Conservation (phyloP, 139 green algal species). For the Chlamydomonas sp. region DNA sequence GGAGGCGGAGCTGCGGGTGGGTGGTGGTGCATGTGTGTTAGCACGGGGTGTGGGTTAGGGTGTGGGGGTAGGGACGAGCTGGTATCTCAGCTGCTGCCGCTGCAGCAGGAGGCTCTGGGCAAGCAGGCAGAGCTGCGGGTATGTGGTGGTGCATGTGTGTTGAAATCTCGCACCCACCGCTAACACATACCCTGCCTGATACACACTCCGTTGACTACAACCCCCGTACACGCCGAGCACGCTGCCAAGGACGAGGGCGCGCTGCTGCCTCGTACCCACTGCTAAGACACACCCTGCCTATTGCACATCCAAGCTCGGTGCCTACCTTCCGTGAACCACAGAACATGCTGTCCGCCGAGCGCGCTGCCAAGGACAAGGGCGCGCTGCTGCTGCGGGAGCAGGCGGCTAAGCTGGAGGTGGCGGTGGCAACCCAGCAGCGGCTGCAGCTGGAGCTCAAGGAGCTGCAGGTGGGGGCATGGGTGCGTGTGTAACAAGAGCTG, state of each 20-base stretch:
- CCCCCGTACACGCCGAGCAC: not conserved
- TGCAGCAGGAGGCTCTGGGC: not conserved
- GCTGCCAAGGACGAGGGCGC: conserved; percentile 5
- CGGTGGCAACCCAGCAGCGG: conserved; percentile 23
- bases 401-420: conserved; percentile 1
- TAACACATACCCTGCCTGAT: not conserved
- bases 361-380: conserved; percentile 11
- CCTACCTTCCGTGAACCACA: not conserved
- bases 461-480: conserved; percentile 32
- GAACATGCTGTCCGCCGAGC: conserved; percentile 11
- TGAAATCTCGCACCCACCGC: not conserved
- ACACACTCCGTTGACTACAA: not conserved
- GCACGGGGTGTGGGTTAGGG: too few species aligned
- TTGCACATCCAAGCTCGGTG: not conserved
- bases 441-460: conserved; percentile 32
- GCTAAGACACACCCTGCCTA: not conserved
- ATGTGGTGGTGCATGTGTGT: not conserved
- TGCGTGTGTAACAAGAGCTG: too few species aligned
- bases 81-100: not conserved
- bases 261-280: not conserved
- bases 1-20: conserved; percentile 30
- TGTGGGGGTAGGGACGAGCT: not conserved
- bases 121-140: conserved; percentile 33
- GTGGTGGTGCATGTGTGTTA: not conserved
- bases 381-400: conserved; percentile 10